Evolutionary conservation across 306 rosid genomes (phyloP), one percentile per base, ranked within the genome.

Genomic region (Neltuma alba): DNA sequence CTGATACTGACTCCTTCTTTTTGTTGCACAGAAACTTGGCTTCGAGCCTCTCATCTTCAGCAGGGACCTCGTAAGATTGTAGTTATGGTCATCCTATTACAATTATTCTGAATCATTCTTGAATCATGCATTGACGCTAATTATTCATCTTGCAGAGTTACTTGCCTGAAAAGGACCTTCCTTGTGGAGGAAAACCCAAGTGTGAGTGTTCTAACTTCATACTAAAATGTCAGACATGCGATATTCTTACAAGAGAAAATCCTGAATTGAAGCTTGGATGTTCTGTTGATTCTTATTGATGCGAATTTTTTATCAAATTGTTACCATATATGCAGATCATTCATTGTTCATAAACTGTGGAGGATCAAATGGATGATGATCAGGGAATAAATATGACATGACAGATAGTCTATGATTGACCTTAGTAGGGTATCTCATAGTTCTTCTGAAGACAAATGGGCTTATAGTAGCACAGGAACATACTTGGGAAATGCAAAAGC

Each of bases 341-440:
- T 84, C 91, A 21, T 47, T 92, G 70, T 94, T 90, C 85, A 88
- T 94, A 42, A 90, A 94, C 57, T 90, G 94, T 72, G 96, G 97
- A 83, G 98, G 97, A 48, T 2, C 10, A 0, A 40, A 71, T 31
- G 72, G 75, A 83, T 5, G 14, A 67, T 64, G 83, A 80, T n/a
- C n/a, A n/a, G 16, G 92, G 6, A 80, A 88, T 27, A 9, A 54
- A 18, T 94, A 88, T 62, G 86, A 79, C 25, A n/a, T n/a, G n/a
- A n/a, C n/a, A n/a, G n/a, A n/a, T n/a, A n/a, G n/a, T n/a, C n/a
- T n/a, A n/a, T n/a, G n/a, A 85, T 68, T 5, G 94, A 94, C 84
- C 50, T 70, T 9, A 48, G 6, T 21, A 36, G 1, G 90, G 92
- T 15, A 21, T 41, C n/a, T 89, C 94, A 9, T 37, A 54, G 61